Evolutionary conservation across 306 rosid species (phyloP), one percentile per base, ranked within the genome.

Genomic region (Pyrus communis): DNA sequence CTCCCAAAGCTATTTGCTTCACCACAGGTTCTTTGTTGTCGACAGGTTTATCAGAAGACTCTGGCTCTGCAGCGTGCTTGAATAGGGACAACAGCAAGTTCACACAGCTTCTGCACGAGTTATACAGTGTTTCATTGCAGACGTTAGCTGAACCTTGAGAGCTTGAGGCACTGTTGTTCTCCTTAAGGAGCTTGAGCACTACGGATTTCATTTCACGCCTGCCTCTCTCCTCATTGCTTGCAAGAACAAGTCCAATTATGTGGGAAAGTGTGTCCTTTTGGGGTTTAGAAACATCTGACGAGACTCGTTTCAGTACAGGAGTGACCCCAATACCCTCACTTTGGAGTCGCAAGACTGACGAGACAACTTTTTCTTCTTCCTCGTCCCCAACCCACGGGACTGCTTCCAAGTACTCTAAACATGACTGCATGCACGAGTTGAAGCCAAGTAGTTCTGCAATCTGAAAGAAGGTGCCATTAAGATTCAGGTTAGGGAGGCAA

Each of bases 331-430:
- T 80, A 77, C 89, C 92, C 79, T 90, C 96, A 22, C 88, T 85
- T 83, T 86, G 97, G 71, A 93, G 98, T 74, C 82, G 82, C 71
- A 88, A 77, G 51, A 91, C 88, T 11, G 96, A 88, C 1, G 93
- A 88, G 74, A 93, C 83, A 27, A 93, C 98, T 80, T 87, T 93
- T 78, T 93, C 98, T 86, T 93, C 98, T 77, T 89, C 97, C 71
- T 93, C 98, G 55, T 93, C 96, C 60, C 97, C 97, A 60, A 89
- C 89, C 97, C 98, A 93, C 19, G 98, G 98, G 74, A 88, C 98
- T 66, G 98, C 98, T 80, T 93, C 98, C 84, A 93, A 86, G 90
- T 88, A 89, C 75, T 93, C 96, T 80, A 93, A 82, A 88, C 96
- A 91, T 65, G 96, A 87, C 75, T 89, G 84, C 80, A 93, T 86